A percentile compares a stretch with the other conserved stretches of the same genome.
Evolutionary conservation across 257 asterid species (phyloP).

Genomic region (Solanum arcanum): DNA sequence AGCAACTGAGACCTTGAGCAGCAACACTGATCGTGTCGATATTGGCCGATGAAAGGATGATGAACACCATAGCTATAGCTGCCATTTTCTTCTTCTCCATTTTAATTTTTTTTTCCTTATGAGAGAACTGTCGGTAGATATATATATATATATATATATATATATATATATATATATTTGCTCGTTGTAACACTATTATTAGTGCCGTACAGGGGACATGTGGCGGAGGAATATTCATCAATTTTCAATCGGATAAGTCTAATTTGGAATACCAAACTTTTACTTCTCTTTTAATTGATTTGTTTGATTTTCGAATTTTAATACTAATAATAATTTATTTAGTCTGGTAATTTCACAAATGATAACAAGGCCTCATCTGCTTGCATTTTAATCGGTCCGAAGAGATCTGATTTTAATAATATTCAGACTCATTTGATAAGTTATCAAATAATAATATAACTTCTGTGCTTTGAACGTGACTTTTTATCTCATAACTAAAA

Average conservation of each 20-base stretch:
- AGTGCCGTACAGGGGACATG: not conserved
- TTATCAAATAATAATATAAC: too few relatives aligned
- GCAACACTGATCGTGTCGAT: not conserved
- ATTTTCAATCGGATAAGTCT: not conserved
- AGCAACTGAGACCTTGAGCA: constrained; percentile 27
- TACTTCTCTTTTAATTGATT: too few relatives aligned
- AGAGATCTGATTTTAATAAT: too few relatives aligned
- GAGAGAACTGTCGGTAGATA: not conserved
- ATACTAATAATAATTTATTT: too few relatives aligned
- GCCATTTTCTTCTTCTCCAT: constrained; percentile 27
- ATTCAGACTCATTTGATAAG: too few relatives aligned
- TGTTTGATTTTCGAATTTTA: too few relatives aligned
- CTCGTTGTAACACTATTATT: not conserved
- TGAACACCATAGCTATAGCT: constrained; percentile 5
- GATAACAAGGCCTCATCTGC: too few relatives aligned
- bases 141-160: too few relatives aligned
- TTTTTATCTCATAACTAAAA: too few relatives aligned
- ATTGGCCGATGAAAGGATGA: constrained; percentile 19
- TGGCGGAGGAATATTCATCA: not conserved
- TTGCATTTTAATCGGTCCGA: too few relatives aligned
- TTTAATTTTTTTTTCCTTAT: not conserved
- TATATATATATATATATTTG: not conserved
- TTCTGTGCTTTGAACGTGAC: too few relatives aligned
- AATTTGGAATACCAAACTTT: not conserved
- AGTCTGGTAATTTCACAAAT: too few relatives aligned